Evolutionary conservation across 1,139 yeast genomes (phyloP).

Genomic region (Casaregolazyma suthepensis): DNA sequence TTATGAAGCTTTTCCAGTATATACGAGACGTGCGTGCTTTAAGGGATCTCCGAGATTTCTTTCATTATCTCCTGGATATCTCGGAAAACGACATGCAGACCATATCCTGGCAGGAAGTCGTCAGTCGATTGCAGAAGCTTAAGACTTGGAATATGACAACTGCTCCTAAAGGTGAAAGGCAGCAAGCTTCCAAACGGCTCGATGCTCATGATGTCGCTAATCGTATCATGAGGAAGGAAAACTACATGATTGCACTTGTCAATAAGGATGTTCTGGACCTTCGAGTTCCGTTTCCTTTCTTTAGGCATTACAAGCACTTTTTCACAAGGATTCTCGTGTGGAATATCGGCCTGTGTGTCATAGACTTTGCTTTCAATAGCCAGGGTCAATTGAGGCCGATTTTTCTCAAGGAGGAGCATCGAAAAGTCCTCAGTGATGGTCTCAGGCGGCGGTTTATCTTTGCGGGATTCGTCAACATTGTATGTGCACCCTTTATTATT

Average conservation of each 20-base stretch:
- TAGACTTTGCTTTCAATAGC: constrained; percentile 77
- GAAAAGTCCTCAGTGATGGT: constrained; percentile 63
- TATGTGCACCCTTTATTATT: constrained; percentile 81
- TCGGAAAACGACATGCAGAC: constrained; percentile 83
- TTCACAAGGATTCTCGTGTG: constrained; percentile 88
- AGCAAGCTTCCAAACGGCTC: constrained; percentile 49
- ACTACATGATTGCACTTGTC: constrained; percentile 82
- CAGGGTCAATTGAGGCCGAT: constrained; percentile 77
- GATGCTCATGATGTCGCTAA: constrained; percentile 95
- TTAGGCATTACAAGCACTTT: constrained; percentile 31
- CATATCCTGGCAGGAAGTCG: constrained; percentile 86
- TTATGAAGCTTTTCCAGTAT: constrained; percentile 55
- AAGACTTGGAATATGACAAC: constrained; percentile 77
- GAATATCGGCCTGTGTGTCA: constrained; percentile 83
- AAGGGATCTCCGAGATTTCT: constrained; percentile 60
- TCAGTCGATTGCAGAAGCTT: constrained; percentile 65
- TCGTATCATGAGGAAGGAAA: constrained; percentile 90
- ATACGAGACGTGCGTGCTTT: constrained; percentile 43
- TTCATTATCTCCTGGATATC: constrained; percentile 58
- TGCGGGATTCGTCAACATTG: constrained; percentile 78
- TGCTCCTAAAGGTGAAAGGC: constrained; percentile 27
- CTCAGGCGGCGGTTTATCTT: constrained; percentile 71
- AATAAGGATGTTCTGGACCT: constrained; percentile 72
- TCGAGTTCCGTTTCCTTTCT: constrained; percentile 46
- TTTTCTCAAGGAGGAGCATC: constrained; percentile 65